Conservation (phyloP, 441 rosid genomes). For the Gossypium davidsonii region DNA sequence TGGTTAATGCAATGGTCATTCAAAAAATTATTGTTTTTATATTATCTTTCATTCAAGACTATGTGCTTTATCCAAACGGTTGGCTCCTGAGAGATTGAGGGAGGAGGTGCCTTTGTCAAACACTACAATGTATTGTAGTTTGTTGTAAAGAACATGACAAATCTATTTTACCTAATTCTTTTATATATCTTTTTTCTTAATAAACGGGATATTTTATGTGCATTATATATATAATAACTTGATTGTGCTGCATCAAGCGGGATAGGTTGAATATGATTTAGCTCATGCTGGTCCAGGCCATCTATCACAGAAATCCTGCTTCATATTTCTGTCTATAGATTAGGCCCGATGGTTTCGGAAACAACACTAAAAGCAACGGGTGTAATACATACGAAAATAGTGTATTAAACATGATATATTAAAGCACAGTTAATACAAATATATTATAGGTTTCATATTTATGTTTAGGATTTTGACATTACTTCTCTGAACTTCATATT, state of each 20-base stretch:
- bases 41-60: background rate
- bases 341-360: too few relatives aligned
- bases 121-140: constrained; percentile 12
- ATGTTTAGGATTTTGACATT: too few relatives aligned
- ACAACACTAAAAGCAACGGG: too few relatives aligned
- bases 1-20: constrained; percentile 13
- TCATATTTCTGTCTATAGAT: background rate
- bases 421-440: too few relatives aligned
- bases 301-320: background rate
- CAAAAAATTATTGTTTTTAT: constrained; percentile 3
- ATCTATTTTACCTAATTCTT: background rate
- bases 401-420: too few relatives aligned
- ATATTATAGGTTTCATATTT: too few relatives aligned
- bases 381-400: too few relatives aligned
- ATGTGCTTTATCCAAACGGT: constrained; percentile 4
- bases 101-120: background rate
- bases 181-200: background rate
- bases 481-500: too few relatives aligned
- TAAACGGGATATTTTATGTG: background rate
- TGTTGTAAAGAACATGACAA: constrained; percentile 24
- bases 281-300: background rate
- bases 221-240: background rate
- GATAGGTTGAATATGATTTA: background rate
- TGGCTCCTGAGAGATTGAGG: background rate
- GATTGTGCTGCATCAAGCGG: background rate